Conservation (phyloP, 805 yeast genomes). For the Pichia sporocuriosa region DNA sequence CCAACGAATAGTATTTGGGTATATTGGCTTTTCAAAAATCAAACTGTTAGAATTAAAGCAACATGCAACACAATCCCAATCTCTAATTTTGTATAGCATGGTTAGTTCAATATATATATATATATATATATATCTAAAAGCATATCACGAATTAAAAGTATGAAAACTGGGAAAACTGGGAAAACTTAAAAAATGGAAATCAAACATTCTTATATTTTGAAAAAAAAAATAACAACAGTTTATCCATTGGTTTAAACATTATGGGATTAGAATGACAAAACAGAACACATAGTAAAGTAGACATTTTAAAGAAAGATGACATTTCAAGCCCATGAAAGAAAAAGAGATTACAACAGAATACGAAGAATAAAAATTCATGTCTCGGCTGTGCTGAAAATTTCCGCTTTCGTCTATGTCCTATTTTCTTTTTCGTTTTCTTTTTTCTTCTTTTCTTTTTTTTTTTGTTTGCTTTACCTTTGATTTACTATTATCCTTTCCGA, state of each 20-base stretch:
- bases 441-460: neutral
- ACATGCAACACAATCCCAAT: conserved; percentile 1
- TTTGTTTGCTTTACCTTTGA: too few relatives aligned
- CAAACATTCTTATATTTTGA: too few relatives aligned
- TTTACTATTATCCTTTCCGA: too few relatives aligned
- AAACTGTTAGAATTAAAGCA: neutral
- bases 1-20: neutral
- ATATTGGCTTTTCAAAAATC: conserved; percentile 4
- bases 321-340: neutral
- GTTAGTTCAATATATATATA: too few relatives aligned
- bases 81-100: conserved; percentile 1
- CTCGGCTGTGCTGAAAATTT: neutral
- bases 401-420: neutral
- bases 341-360: neutral
- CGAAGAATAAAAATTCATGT: neutral
- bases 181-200: too few relatives aligned
- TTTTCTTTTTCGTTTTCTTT: too few relatives aligned
- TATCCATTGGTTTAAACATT: too few relatives aligned
- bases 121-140: too few relatives aligned
- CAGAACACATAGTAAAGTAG: too few relatives aligned
- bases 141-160: neutral
- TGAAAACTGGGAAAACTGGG: neutral
- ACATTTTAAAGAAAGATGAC: neutral
- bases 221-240: too few relatives aligned
- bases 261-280: too few relatives aligned